Base-by-base conservation (phyloP, 176 grass and related monocot genomes). In the Rhipidocladum racemiflorum region DNA sequence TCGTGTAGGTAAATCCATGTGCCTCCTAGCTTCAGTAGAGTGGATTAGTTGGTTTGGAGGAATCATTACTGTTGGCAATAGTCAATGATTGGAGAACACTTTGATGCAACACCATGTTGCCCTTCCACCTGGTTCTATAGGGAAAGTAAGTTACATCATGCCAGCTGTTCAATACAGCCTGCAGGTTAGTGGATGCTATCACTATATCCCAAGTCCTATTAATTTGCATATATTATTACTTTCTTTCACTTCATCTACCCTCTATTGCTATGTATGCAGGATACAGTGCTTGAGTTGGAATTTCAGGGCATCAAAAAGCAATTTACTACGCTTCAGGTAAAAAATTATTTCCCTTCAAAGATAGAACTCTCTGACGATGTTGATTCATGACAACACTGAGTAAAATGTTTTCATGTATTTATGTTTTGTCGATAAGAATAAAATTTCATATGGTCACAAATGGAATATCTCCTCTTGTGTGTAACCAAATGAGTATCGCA, bases 91-190 rank as follows among this genome's bases (percentile, higher is more conserved):
- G 12, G 91, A 97, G 66, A 97, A 93, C 24, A 89, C 91, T 54
- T 83, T 93, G 84, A 91, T 97, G 91, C 7, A 89, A 67, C 94
- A 97, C 57, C 73, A 81, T 73, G 87, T 93, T 61, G 91, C 94
- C 38, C 88, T 97, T 80, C 94, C 94, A 24, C 94, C 94, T 69
- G 94, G 94, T 72, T 79, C 94, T 59, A 97, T 97, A 91, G 94
- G 94, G 50, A 97, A 97, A 76, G 72, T 97, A 17, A 85, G 80
- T 50, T 87, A 84, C 63, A 62, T 97, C 49, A 91, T 91, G 2
- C 88, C 91, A 64, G 73, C 94, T 85, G 94, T 91, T 89, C 91
- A 93, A 51, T 97, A 97, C 78, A 91, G 63, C 64, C 83, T 94
- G 32, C 85, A 90, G 79, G 94, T 97, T 60, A 85, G 83, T 78